Percentiles rank a stretch among this genome's conserved stretches.
These are phyloP conservation scores for Deinandra increscens DNA, from an alignment of 129 eudicot genomes.

Conservation along the genomic window DNA sequence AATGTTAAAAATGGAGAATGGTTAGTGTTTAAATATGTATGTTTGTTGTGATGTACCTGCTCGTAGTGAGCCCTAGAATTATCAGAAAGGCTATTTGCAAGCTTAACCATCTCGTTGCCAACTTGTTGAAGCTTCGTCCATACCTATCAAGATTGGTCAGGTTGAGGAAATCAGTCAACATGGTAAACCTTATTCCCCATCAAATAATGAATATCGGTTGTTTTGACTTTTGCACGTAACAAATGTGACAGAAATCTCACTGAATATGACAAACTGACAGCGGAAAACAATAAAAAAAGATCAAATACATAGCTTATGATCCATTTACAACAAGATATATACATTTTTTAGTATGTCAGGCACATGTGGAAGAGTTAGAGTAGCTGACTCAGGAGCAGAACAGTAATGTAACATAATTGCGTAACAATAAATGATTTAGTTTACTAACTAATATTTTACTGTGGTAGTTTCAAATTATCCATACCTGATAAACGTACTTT, in stretches of 20 bases:
- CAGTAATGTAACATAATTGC: too few species aligned
- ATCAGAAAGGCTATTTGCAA: slow-evolving; percentile 71
- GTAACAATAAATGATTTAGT: too few species aligned
- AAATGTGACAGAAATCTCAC: neutral
- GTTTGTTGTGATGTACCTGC: slow-evolving; percentile 44
- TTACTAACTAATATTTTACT: too few species aligned
- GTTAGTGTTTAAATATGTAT: neutral
- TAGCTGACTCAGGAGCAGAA: too few species aligned
- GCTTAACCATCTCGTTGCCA: slow-evolving; percentile 61
- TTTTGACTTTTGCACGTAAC: neutral
- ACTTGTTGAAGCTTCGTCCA: slow-evolving; percentile 72
- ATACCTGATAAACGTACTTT: too few species aligned
- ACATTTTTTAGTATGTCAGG: neutral
- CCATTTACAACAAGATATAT: neutral
- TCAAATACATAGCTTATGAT: slow-evolving; percentile 3
- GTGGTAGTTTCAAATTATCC: too few species aligned
- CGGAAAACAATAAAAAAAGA: neutral
- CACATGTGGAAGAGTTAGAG: slow-evolving; percentile 8
- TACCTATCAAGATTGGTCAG: slow-evolving; percentile 41
- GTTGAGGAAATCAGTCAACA: slow-evolving; percentile 5
- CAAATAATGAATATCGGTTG: neutral
- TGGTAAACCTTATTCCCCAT: neutral
- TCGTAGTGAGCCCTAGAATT: slow-evolving; percentile 45
- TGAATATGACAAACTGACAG: neutral
- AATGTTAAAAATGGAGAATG: neutral